phyloP scores from a whole-genome alignment of 768 basidiomycete genomes.

The Tylopilus balloui region DNA sequence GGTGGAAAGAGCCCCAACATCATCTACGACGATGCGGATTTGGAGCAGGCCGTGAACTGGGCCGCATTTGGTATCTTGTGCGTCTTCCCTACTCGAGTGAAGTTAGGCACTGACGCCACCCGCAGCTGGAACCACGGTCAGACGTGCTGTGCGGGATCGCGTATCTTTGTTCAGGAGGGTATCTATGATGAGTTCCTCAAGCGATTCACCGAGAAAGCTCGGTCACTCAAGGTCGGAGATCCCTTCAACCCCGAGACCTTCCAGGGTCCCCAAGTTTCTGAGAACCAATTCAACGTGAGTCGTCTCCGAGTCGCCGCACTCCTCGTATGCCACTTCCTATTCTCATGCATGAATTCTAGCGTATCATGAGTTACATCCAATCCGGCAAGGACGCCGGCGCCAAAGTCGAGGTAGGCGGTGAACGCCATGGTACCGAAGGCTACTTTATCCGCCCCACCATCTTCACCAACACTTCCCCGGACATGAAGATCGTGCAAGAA shows the following conservation, averaged over 20 bases:
- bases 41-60: slow-evolving; percentile 64
- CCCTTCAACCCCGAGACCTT: slow-evolving; percentile 57
- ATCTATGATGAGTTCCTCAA: slow-evolving; percentile 77
- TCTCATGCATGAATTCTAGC: slow-evolving; percentile 36
- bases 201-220: slow-evolving; percentile 51
- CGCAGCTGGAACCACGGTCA: slow-evolving; percentile 71
- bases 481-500: slow-evolving; percentile 72
- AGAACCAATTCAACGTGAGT: slow-evolving; percentile 67
- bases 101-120: slow-evolving; percentile 17
- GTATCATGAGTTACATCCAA: slow-evolving; percentile 74
- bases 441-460: slow-evolving; percentile 76
- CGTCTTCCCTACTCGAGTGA: slow-evolving; percentile 23
- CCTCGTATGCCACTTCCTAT: background rate
- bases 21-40: slow-evolving; percentile 46
- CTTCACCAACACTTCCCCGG: slow-evolving; percentile 58
- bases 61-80: slow-evolving; percentile 69
- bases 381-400: slow-evolving; percentile 72
- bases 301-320: background rate
- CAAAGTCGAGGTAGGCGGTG: slow-evolving; percentile 59
- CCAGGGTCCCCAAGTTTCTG: slow-evolving; percentile 79
- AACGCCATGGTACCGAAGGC: slow-evolving; percentile 52
- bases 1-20: slow-evolving; percentile 50
- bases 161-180: slow-evolving; percentile 74
- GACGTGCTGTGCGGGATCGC: slow-evolving; percentile 74
- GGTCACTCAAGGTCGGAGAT: slow-evolving; percentile 60